Conservation (phyloP, 2,329 filamentous ascomycete genomes). For the Fusarium nematophilum region DNA sequence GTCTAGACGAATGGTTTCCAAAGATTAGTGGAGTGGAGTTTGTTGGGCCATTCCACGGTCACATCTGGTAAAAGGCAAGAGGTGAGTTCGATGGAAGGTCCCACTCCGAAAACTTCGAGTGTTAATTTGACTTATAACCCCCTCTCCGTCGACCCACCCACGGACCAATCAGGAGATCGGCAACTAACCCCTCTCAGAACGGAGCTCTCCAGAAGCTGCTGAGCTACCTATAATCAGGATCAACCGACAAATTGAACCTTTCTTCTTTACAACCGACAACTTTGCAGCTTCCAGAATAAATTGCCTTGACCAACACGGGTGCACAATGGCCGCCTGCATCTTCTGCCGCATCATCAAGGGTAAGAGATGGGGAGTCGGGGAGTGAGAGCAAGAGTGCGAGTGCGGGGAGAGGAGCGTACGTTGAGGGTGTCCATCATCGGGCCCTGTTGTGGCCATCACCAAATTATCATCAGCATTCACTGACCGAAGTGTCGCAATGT, state of each 20-base stretch:
- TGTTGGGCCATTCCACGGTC: slow-evolving; percentile 71
- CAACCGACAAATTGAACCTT: background rate
- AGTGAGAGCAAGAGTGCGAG: background rate
- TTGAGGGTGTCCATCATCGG: slow-evolving; percentile 20
- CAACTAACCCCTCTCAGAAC: slow-evolving; percentile 14
- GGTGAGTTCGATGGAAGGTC: slow-evolving; percentile 79
- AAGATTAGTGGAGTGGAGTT: slow-evolving; percentile 65
- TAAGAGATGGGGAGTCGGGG: slow-evolving; percentile 40
- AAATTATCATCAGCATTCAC: background rate
- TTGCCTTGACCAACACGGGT: background rate
- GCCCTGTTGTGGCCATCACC: background rate
- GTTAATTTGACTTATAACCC: slow-evolving; percentile 39
- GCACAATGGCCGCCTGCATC: slow-evolving; percentile 71
- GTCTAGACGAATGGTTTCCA: slow-evolving; percentile 57
- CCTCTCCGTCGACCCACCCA: accelerated
- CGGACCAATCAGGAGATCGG: background rate
- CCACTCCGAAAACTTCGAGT: slow-evolving; percentile 62
- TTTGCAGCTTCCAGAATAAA: background rate
- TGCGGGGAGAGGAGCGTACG: slow-evolving; percentile 25
- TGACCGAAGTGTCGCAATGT: slow-evolving; percentile 19
- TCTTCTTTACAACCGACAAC: background rate
- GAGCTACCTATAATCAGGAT: background rate
- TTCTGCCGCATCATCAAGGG: slow-evolving; percentile 99
- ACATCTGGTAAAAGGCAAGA: slow-evolving; percentile 86
- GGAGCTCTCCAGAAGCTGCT: slow-evolving; percentile 1